Evolutionary conservation across 768 basidiomycete species (phyloP).

Genomic region (Multifurca ochricompacta): DNA sequence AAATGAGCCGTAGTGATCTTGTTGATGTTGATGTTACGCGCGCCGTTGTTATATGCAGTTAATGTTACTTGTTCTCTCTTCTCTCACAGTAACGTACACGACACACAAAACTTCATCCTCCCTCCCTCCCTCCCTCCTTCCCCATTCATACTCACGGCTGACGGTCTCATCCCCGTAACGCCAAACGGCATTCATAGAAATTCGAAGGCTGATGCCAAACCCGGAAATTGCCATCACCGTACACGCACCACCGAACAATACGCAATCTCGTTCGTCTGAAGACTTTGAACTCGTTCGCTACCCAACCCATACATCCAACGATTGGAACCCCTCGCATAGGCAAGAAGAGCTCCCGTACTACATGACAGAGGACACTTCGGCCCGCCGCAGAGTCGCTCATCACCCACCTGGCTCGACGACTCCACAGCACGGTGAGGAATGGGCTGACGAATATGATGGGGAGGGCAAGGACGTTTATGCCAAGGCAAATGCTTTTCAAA

Average conservation of each 20-base stretch:
- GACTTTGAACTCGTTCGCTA: conserved; percentile 69
- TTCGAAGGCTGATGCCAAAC: conserved; percentile 45
- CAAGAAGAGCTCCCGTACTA: conserved; percentile 43
- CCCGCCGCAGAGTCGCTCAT: conserved; percentile 37
- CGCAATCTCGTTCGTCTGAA: conserved; percentile 45
- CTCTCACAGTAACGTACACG: no score
- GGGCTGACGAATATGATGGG: conserved; percentile 35
- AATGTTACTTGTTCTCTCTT: no score
- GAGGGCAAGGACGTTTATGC: conserved; percentile 64
- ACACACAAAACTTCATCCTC: not conserved
- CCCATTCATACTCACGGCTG: not conserved
- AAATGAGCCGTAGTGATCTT: no score
- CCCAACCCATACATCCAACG: conserved; percentile 34
- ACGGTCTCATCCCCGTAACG: conserved; percentile 1
- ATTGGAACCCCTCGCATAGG: conserved; percentile 24
- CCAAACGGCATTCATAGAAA: not conserved
- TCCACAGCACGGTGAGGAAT: conserved; percentile 25
- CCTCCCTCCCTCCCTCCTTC: not conserved
- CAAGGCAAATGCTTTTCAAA: conserved; percentile 33
- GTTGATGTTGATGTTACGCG: no score
- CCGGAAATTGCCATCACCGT: conserved; percentile 65
- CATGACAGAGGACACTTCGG: conserved; percentile 43
- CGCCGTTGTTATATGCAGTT: no score
- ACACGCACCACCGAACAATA: conserved; percentile 45
- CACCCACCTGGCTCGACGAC: conserved; percentile 24